Base-by-base conservation (phyloP, 306 rosid genomes). In the Macrotyloma uniflorum region DNA sequence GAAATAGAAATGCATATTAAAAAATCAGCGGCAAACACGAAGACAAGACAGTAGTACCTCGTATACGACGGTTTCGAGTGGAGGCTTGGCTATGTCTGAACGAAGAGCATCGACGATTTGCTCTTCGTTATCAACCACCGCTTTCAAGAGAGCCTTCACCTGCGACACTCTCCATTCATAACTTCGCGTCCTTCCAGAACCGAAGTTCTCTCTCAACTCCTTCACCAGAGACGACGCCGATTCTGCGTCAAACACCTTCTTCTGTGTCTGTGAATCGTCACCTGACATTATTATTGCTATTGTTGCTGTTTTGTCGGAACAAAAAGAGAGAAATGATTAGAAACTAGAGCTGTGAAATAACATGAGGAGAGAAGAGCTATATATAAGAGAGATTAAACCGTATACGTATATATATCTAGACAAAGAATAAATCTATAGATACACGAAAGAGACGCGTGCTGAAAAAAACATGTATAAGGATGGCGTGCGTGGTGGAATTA, bases 1-100 rank as follows among this genome's bases (percentile, higher is more conserved):
- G 3, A 16, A 47, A 23, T 50, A 36, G 54, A 49, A 33, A 1
- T 40, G 22, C 20, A 51, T 24, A 38, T 18, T 51, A 19, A 51
- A n/a, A 47, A 15, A 61, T 55, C 20, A 46, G 69, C 12, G 26
- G 15, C 3, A 76, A 32, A 46, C 2, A 24, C 6, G 53, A 66
- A 40, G 33, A 19, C 2, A 35, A 4, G 26, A 36, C 61, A 63
- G 11, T 10, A 19, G 2, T 30, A 90, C 98, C 98, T 91, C 98
- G 22, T 87, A 86, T 62, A 70, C 62, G 30, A 82, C 45, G 43
- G 98, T 57, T 81, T 91, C 98, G n/a, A 88, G 57, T 0, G 85
- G 89, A 1, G 97, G 97, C 70, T 76, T 91, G 14, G 38, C 79
- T 36, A 86, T 75, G 30, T 86, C 89, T 16, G 79, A 79, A 50